phyloP scores from a whole-genome alignment of 305 asterid species.

The Fraxinus latifolia region DNA sequence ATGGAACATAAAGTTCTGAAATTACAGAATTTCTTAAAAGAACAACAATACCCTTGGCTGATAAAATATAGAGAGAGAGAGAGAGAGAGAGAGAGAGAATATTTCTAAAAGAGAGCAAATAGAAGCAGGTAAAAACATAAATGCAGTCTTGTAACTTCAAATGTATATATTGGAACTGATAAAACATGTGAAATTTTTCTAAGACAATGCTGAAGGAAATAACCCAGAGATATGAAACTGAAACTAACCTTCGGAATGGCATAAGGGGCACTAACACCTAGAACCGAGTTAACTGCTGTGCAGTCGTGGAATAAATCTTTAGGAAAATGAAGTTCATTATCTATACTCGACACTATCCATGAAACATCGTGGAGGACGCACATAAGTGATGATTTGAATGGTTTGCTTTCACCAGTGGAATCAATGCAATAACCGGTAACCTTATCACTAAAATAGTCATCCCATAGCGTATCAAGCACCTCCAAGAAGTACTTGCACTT shows the following conservation, averaged over 20 bases:
- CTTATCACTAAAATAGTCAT: constrained; percentile 66
- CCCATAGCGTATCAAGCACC: constrained; percentile 85
- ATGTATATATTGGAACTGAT: constrained; percentile 21
- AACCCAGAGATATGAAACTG: not conserved
- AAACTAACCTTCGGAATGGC: constrained; percentile 64
- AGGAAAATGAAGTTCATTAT: constrained; percentile 58
- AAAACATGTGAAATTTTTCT: constrained; percentile 5
- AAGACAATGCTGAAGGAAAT: constrained; percentile 4
- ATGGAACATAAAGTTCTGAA: not conserved
- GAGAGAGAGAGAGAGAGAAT: not conserved
- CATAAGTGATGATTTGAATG: constrained; percentile 52
- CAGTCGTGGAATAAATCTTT: constrained; percentile 81
- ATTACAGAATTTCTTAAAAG: not conserved
- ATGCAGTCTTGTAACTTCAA: constrained; percentile 6
- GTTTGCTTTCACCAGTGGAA: constrained; percentile 48
- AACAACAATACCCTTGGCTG: not conserved
- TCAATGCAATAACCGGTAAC: constrained; percentile 45
- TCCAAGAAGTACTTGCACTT: constrained; percentile 73
- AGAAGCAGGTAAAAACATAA: constrained; percentile 6
- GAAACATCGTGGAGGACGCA: constrained; percentile 51
- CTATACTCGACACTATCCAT: constrained; percentile 65
- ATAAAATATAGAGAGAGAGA: not conserved
- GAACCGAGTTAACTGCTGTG: constrained; percentile 59
- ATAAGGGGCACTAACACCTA: constrained; percentile 70
- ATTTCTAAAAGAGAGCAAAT: not conserved